phyloP scores from a whole-genome alignment of 768 basidiomycete species.

The Phylloporus sp. region DNA sequence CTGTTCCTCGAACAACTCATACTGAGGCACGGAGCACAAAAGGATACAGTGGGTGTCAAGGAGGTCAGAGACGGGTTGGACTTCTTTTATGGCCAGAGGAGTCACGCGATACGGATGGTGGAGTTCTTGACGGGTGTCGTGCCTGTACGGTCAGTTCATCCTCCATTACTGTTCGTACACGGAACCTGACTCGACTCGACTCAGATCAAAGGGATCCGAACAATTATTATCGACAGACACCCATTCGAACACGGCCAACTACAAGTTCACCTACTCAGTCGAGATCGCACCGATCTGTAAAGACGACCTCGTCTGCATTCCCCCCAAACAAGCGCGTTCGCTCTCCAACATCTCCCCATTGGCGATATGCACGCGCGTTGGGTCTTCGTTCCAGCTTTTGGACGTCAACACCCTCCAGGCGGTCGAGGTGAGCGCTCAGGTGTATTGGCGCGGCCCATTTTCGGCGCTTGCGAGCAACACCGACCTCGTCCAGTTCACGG shows the following conservation, averaged over 20 bases:
- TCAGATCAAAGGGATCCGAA: conserved; percentile 87
- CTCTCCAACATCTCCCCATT: conserved; percentile 88
- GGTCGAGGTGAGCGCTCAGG: conserved; percentile 70
- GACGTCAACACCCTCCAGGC: conserved; percentile 84
- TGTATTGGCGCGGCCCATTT: conserved; percentile 94
- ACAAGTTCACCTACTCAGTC: conserved; percentile 96
- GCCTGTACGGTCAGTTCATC: conserved; percentile 68
- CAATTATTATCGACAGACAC: conserved; percentile 92
- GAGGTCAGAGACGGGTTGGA: conserved; percentile 94
- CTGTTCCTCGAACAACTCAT: conserved; percentile 96
- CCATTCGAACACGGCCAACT: conserved; percentile 89
- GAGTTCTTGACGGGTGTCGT: conserved; percentile 89
- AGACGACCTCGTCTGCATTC: conserved; percentile 93
- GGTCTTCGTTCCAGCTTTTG: conserved; percentile 85
- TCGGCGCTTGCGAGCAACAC: conserved; percentile 75
- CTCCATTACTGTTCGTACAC: not conserved
- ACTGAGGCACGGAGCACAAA: conserved; percentile 93
- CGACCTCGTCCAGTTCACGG: conserved; percentile 91
- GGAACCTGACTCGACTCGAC: not conserved
- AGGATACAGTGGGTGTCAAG: conserved; percentile 90
- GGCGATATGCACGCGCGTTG: conserved; percentile 85
- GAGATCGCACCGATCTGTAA: conserved; percentile 98
- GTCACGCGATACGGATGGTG: conserved; percentile 93
- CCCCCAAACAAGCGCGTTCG: conserved; percentile 73
- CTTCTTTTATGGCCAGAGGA: conserved; percentile 91